Base-by-base conservation (phyloP, 345 rosid species). In the Physaria fendleri region DNA sequence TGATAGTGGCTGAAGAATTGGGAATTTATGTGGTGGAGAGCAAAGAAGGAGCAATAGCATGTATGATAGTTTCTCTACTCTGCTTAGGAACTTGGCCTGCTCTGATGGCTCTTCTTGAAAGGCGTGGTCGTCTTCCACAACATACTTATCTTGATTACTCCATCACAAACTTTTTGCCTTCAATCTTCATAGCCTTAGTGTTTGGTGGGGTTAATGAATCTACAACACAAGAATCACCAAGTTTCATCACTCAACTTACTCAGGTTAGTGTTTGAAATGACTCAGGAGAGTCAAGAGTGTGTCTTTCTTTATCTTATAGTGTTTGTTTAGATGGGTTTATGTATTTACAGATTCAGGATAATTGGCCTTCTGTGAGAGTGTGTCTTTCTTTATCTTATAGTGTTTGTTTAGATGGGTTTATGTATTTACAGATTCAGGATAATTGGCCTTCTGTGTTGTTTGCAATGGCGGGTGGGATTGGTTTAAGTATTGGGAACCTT, bases 51-150 rank as follows among this genome's bases (percentile, higher is more conserved):
- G 97, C 91, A 43, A 82, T 90, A 35, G 62, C 54, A 56, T 87
- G 97, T 50, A 79, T 87, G 83, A 53, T 81, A 43, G 71, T 87
- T 4, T 76, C 91, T 43, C 72, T 90, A 28, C 52, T 82, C 47
- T 85, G 82, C 71, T 63, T 90, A 59, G 95, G 97, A 16, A 87
- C 95, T 59, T 90, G 91, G 91, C 97, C 94, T 56, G 97, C 89
- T 59, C 9, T 87, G 29, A 29, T 90, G 66, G 81, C 89, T 55
- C 85, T 85, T 7, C 78, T 90, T 5, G 95, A 90, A 70, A 66
- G 95, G 38, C 76, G 89, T 18, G 97, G 94, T 2, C 87, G 94
- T 15, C 94, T 83, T 52, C 96, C 97, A 56, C 97, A 87, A 49
- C 95, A 90, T 45, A 87, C 94, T 56, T 90, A 83, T 66, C 94